These are phyloP conservation scores for Arctium lappa DNA, from an alignment of 129 eudicot species.

Conservation along the genomic window DNA sequence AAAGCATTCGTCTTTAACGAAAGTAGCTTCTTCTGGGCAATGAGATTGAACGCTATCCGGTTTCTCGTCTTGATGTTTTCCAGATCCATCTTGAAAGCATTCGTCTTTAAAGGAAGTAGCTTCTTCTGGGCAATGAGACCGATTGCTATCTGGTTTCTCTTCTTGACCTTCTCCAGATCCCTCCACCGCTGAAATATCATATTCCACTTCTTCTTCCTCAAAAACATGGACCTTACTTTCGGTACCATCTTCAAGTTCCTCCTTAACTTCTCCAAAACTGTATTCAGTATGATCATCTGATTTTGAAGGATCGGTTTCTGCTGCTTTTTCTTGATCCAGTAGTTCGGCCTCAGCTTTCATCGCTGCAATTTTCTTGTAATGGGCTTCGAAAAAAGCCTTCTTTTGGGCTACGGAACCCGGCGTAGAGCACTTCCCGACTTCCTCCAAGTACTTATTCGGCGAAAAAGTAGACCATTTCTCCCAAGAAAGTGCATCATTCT, in stretches of 20 bases:
- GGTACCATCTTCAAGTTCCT: constrained; percentile 1
- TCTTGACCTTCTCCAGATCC: constrained; percentile 23
- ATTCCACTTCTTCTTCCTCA: constrained; percentile 22
- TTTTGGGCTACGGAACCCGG: constrained; percentile 98
- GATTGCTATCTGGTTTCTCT: too few species aligned
- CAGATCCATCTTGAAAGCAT: too few species aligned
- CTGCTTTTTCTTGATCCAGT: constrained; percentile 45
- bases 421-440: constrained; percentile 73
- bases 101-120: too few species aligned
- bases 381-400: constrained; percentile 95
- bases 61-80: not conserved
- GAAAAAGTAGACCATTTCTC: constrained; percentile 96
- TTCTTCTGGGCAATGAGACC: too few species aligned
- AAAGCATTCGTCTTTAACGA: constrained; percentile 25
- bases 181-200: constrained; percentile 16
- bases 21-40: constrained; percentile 25
- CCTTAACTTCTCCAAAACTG: constrained; percentile 22
- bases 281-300: constrained; percentile 21
- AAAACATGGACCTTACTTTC: not conserved
- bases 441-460: constrained; percentile 84
- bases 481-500: constrained; percentile 92
- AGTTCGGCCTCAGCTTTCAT: constrained; percentile 65
- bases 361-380: constrained; percentile 86
- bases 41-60: constrained; percentile 5
- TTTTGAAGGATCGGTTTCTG: constrained; percentile 30